Percentiles rank a stretch among this genome's conserved stretches.
These are phyloP conservation scores for Pulveroboletus sp. DNA, from an alignment of 768 basidiomycete genomes.

Conservation along the genomic window DNA sequence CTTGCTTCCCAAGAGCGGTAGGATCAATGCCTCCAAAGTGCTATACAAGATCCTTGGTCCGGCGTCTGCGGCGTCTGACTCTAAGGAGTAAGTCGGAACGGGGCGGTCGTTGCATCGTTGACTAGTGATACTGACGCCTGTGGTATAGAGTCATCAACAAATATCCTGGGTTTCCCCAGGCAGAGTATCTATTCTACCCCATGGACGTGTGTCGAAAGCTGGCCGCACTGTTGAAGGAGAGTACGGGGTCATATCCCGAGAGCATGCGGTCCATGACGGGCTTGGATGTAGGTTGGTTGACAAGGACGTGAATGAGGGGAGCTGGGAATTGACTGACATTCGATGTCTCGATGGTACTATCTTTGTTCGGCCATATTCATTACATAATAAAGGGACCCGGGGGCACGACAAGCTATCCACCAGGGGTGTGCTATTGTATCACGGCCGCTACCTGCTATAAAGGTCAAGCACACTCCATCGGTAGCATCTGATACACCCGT, in stretches of 20 bases:
- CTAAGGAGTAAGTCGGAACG: slow-evolving; percentile 18
- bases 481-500: too few species aligned
- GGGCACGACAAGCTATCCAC: too few species aligned
- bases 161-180: slow-evolving; percentile 81
- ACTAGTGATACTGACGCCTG: neutral
- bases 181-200: slow-evolving; percentile 85
- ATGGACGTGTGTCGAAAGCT: slow-evolving; percentile 70
- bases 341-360: neutral
- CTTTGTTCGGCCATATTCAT: too few species aligned
- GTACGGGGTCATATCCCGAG: slow-evolving; percentile 71
- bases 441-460: too few species aligned
- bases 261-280: slow-evolving; percentile 75
- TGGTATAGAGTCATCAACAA: slow-evolving; percentile 49
- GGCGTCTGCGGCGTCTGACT: slow-evolving; percentile 37
- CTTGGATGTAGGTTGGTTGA: slow-evolving; percentile 77
- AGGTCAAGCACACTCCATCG: too few species aligned
- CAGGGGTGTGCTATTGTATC: too few species aligned
- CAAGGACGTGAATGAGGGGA: slow-evolving; percentile 9
- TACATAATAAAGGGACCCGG: too few species aligned
- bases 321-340: too few species aligned
- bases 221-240: slow-evolving; percentile 66
- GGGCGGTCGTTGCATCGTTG: neutral
- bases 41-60: slow-evolving; percentile 77
- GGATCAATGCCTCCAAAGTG: slow-evolving; percentile 74
- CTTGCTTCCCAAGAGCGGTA: slow-evolving; percentile 55